Percentiles rank a stretch among this genome's conserved stretches.
These are phyloP conservation scores for Oryza coarctata DNA, from an alignment of 176 grass and related monocot genomes.

Conservation along the genomic window DNA sequence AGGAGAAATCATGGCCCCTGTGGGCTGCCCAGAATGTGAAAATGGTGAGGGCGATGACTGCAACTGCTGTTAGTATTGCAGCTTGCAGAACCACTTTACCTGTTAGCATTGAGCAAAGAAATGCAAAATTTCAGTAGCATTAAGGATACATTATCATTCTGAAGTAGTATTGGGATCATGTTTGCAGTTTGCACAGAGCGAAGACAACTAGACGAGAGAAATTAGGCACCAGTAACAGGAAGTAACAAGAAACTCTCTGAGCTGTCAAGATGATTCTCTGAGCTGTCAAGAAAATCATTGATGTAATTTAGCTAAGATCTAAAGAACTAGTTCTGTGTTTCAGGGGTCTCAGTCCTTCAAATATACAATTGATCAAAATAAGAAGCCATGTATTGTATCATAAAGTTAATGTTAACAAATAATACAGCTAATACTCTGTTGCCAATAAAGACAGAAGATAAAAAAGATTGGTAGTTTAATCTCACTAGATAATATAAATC, in stretches of 20 bases:
- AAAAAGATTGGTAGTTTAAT: background rate
- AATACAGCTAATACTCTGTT: background rate
- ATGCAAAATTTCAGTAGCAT: background rate
- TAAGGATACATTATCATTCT: background rate
- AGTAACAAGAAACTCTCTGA: background rate
- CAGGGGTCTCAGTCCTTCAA: background rate
- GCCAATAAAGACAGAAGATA: background rate
- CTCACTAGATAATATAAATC: background rate
- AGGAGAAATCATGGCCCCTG: slow-evolving; percentile 52
- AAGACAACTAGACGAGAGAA: background rate
- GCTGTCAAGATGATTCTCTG: background rate
- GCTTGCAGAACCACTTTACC: slow-evolving; percentile 54
- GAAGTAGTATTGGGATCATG: background rate
- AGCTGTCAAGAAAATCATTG: background rate
- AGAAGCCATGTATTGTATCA: background rate
- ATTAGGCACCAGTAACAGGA: background rate
- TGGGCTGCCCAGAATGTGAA: slow-evolving; percentile 66
- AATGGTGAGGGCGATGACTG: slow-evolving; percentile 48
- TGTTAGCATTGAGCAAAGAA: slow-evolving; percentile 38
- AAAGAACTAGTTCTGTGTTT: background rate
- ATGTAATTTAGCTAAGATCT: background rate
- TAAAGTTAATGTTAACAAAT: background rate
- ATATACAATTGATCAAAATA: background rate
- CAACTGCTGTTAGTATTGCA: slow-evolving; percentile 43
- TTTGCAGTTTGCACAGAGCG: background rate